Conservation (phyloP, 805 yeast species). For the Yarrowia osloensis region DNA sequence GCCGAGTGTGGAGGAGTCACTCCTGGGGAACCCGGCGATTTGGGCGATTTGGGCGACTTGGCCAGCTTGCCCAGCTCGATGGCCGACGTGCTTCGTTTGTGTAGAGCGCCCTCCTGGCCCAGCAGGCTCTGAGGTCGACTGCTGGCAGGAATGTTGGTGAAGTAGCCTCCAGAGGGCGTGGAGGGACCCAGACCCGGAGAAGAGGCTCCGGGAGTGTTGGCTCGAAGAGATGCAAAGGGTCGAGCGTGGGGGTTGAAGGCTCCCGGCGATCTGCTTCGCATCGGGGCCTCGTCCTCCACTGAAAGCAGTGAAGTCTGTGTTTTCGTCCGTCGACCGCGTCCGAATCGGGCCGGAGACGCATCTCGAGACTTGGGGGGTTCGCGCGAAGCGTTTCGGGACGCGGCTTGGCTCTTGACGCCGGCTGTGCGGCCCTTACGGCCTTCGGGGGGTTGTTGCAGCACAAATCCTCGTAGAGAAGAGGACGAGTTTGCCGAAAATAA, state of each 20-base stretch:
- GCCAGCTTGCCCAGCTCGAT: constrained; percentile 14
- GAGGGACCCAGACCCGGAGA: not conserved
- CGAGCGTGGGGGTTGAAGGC: constrained; percentile 18
- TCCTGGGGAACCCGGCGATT: constrained; percentile 1
- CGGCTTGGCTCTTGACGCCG: constrained; percentile 7
- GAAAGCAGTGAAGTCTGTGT: not conserved
- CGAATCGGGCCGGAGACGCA: constrained; percentile 1
- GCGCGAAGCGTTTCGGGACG: not conserved
- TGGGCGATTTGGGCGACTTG: not conserved
- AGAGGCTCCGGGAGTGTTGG: constrained; percentile 22
- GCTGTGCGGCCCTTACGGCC: constrained; percentile 12
- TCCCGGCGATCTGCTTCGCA: constrained; percentile 9
- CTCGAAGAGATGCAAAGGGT: constrained; percentile 25
- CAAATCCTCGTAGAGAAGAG: constrained; percentile 11
- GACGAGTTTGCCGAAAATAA: constrained; percentile 14
- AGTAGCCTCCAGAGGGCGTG: not conserved
- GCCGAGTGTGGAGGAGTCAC: not conserved
- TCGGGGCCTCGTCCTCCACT: not conserved
- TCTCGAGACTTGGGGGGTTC: constrained; percentile 22
- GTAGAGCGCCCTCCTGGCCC: not conserved
- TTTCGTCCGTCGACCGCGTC: not conserved
- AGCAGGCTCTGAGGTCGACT: not conserved
- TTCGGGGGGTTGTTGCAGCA: constrained; percentile 14
- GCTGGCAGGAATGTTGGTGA: constrained; percentile 1
- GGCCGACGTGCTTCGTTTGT: constrained; percentile 12